Evolutionary conservation across 1,139 yeast genomes (phyloP), one percentile per base, ranked within the genome.

Genomic region (Spencermartinsiella ligniputridi): DNA sequence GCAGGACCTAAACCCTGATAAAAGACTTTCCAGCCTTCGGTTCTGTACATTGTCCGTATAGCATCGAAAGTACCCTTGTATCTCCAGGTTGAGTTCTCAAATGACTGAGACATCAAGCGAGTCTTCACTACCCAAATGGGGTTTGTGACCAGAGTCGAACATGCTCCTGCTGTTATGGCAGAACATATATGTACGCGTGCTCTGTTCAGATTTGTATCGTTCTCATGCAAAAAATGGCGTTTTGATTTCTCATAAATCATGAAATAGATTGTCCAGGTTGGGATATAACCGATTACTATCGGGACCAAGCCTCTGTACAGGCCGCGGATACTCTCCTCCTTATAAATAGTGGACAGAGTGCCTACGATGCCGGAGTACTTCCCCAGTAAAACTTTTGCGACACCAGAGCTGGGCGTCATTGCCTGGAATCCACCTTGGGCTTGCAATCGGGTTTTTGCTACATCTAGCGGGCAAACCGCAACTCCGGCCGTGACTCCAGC

Each of bases 111-210:
- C 97, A 92, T 92, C 42, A 92, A 69, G 57, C 98, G 70, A 1
- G 98, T 92, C 63, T 92, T 92, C 34, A 92, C 88, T 25, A 92
- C 97, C 98, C 98, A 92, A 29, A 92, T 86, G 5, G 98, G 98
- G 64, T 92, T 94, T 0, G 96, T 94, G 8, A 83, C 68, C n/a
- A 88, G 72, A 0, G 97, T 84, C 2, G 96, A 85, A 8, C 82
- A 78, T 52, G 87, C 79, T 16, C 98, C 99, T 1, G 97, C 96
- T 3, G 90, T 77, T 44, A 90, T 74, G 1, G 98, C 97, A 36
- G 95, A 79, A 46, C 78, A 69, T 48, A 90, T 82, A 65, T 88
- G 92, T 38, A 76, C 69, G 15, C 79, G 48, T 37, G 79, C 75
- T 27, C 79, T 83, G 42, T 72, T 15, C 20, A n/a, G 3, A 12